Evolutionary conservation across 169 alveolate species (phyloP).

Genomic region (Plasmodium knowlesi): DNA sequence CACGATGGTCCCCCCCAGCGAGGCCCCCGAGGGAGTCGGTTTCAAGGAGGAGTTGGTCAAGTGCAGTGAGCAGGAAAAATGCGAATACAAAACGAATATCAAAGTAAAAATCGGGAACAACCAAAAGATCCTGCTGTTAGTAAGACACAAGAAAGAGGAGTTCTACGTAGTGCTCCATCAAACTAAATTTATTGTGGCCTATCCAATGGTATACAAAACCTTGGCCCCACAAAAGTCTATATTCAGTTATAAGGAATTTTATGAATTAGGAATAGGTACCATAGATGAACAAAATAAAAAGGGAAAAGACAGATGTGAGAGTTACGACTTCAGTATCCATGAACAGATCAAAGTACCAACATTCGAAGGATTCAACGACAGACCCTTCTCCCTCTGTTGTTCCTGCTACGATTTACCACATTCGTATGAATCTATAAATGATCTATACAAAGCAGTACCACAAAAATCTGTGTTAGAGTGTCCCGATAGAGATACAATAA

Average conservation of each 20-base stretch:
- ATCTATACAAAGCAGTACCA: neutral
- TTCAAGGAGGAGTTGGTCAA: slow-evolving; percentile 22
- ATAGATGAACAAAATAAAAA: slow-evolving; percentile 21
- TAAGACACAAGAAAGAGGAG: slow-evolving; percentile 39
- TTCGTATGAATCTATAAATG: neutral
- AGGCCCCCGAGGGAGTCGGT: neutral
- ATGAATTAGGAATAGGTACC: slow-evolving; percentile 14
- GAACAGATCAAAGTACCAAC: slow-evolving; percentile 12
- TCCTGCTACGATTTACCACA: slow-evolving; percentile 35
- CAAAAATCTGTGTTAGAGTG: neutral
- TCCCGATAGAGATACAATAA: neutral
- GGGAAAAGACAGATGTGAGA: slow-evolving; percentile 32
- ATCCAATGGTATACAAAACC: slow-evolving; percentile 27
- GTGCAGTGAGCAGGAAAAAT: slow-evolving; percentile 14
- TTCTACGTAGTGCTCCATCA: slow-evolving; percentile 46
- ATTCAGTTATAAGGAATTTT: slow-evolving; percentile 14
- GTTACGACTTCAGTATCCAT: neutral
- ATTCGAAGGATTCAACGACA: slow-evolving; percentile 47
- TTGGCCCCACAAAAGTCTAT: slow-evolving; percentile 32
- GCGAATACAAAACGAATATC: slow-evolving; percentile 52
- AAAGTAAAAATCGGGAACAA: slow-evolving; percentile 56
- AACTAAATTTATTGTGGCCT: slow-evolving; percentile 32
- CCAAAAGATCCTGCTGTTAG: slow-evolving; percentile 16
- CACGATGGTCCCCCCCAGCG: neutral
- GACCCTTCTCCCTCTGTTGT: slow-evolving; percentile 26